Evolutionary conservation across 1,139 yeast genomes (phyloP).

Genomic region (Blastobotrys proliferans): DNA sequence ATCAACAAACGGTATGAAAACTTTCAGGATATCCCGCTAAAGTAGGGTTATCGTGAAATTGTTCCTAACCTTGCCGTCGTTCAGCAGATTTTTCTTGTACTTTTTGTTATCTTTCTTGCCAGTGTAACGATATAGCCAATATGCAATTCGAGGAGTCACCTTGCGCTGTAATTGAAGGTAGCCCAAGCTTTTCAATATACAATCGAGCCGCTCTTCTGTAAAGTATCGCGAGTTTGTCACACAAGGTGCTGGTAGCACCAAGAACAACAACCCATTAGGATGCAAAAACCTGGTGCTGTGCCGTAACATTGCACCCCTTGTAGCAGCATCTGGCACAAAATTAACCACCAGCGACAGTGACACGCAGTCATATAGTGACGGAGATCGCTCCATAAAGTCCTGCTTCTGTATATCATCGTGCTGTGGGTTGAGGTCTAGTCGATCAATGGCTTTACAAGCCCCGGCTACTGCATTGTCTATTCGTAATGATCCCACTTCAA

Average conservation of each 20-base stretch:
- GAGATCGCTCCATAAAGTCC: slow-evolving; percentile 67
- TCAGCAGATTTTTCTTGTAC: slow-evolving; percentile 25
- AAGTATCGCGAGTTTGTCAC: slow-evolving; percentile 76
- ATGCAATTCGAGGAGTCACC: slow-evolving; percentile 70
- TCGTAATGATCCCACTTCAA: slow-evolving; percentile 81
- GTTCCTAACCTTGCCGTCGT: slow-evolving; percentile 28
- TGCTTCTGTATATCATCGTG: slow-evolving; percentile 66
- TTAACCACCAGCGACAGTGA: slow-evolving; percentile 85
- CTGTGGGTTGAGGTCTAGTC: slow-evolving; percentile 82
- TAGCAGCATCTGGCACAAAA: slow-evolving; percentile 70
- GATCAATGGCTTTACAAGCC: slow-evolving; percentile 53
- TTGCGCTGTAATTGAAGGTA: slow-evolving; percentile 47
- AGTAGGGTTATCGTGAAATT: slow-evolving; percentile 26
- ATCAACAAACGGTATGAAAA: too few species aligned
- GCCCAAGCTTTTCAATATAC: slow-evolving; percentile 57
- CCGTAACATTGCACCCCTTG: slow-evolving; percentile 72
- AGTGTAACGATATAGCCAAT: slow-evolving; percentile 49
- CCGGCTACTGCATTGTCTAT: slow-evolving; percentile 46
- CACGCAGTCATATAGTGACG: slow-evolving; percentile 51
- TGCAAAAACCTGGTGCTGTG: slow-evolving; percentile 56
- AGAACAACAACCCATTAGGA: slow-evolving; percentile 46
- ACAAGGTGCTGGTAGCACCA: slow-evolving; percentile 89
- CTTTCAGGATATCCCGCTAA: too few species aligned
- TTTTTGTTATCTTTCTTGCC: slow-evolving; percentile 7
- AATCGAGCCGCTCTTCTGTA: slow-evolving; percentile 42